These are phyloP conservation scores for Solanum clarkiae DNA, from an alignment of 257 asterid species.

Conservation along the genomic window DNA sequence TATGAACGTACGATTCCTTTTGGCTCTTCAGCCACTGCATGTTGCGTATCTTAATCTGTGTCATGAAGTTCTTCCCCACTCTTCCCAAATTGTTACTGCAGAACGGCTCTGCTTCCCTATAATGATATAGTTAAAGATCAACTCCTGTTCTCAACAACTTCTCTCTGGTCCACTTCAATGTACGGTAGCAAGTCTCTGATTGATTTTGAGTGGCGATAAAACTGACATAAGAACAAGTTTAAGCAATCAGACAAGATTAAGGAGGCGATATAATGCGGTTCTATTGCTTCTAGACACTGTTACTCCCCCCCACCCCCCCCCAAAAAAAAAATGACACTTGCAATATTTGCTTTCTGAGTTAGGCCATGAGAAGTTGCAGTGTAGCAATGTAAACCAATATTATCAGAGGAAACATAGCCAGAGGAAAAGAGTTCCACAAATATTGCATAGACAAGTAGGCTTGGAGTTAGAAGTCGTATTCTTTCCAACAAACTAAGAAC, in stretches of 20 bases:
- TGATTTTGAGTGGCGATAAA: constrained; percentile 31
- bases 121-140: not conserved
- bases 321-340: not conserved
- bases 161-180: constrained; percentile 2
- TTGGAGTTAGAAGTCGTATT: not conserved
- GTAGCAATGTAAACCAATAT: not conserved
- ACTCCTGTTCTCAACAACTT: constrained; percentile 5
- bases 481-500: not conserved
- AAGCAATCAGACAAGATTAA: not conserved
- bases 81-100: not conserved
- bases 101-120: not conserved
- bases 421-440: not conserved
- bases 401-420: not conserved
- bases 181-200: constrained; percentile 29
- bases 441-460: not conserved
- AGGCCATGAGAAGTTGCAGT: not conserved
- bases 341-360: not conserved
- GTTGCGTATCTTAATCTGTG: not conserved
- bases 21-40: not conserved
- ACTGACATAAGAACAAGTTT: constrained; percentile 24
- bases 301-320: not conserved
- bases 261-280: not conserved
- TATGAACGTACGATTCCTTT: not conserved
- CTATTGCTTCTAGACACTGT: not conserved
- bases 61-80: not conserved